A percentile compares a stretch with the other conserved stretches of the same genome.
Conservation (phyloP, 805 yeast genomes). For the Ascoidea rubescens region DNA sequence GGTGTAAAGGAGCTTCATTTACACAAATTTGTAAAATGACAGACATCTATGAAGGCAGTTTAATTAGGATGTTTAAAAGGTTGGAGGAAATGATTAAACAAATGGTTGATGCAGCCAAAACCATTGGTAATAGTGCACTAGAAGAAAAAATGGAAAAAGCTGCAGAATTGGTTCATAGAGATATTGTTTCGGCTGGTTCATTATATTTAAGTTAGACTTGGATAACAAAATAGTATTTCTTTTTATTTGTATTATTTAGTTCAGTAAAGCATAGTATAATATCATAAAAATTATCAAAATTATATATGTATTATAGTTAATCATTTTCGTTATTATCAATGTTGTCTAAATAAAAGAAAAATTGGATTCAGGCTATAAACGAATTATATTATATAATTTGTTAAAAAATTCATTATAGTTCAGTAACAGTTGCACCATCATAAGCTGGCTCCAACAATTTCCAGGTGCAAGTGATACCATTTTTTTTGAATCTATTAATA, state of each 20-base stretch:
- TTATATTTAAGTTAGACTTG: conserved; percentile 35
- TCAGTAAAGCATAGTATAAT: background rate
- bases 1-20: conserved; percentile 95
- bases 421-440: conserved; percentile 65
- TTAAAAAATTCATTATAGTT: conserved; percentile 8
- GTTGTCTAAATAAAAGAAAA: background rate
- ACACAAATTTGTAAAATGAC: conserved; percentile 98
- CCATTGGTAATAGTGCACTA: conserved; percentile 81
- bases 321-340: background rate
- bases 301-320: no score
- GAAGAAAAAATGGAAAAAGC: conserved; percentile 84
- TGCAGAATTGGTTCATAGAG: conserved; percentile 80
- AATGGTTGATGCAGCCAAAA: conserved; percentile 80
- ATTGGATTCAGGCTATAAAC: background rate
- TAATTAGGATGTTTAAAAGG: conserved; percentile 89
- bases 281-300: no score
- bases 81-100: conserved; percentile 88
- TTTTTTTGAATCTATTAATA: conserved; percentile 49
- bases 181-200: conserved; percentile 92
- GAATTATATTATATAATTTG: no score
- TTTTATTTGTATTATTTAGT: background rate
- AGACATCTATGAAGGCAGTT: conserved; percentile 93
- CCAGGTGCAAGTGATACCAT: conserved; percentile 67
- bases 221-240: background rate
- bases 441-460: conserved; percentile 72